Evolutionary conservation across 306 rosid species (phyloP).

Genomic region (Lathyrus tuberosus): DNA sequence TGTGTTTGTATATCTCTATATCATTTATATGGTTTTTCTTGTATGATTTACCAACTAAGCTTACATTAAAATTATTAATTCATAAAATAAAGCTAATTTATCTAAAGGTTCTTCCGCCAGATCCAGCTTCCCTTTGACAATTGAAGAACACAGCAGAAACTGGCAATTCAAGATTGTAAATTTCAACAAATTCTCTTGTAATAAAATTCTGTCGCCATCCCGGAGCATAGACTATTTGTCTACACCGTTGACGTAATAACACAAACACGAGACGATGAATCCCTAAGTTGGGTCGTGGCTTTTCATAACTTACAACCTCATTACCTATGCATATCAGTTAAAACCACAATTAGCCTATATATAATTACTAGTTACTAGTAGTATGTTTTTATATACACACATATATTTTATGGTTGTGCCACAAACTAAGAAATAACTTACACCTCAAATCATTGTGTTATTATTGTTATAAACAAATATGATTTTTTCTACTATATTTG

Average conservation of each 20-base stretch:
- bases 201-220: slow-evolving; percentile 89
- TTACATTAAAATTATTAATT: not conserved
- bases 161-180: slow-evolving; percentile 76
- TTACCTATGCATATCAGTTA: slow-evolving; percentile 33
- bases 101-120: slow-evolving; percentile 65
- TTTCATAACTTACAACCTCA: slow-evolving; percentile 42
- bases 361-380: too few relatives aligned
- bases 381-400: too few relatives aligned
- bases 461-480: too few relatives aligned
- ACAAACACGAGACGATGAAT: slow-evolving; percentile 71
- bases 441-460: too few relatives aligned
- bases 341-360: not conserved
- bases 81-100: not conserved
- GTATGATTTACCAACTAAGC: not conserved
- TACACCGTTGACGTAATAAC: slow-evolving; percentile 64
- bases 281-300: slow-evolving; percentile 71
- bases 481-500: too few relatives aligned
- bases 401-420: too few relatives aligned
- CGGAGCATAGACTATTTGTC: slow-evolving; percentile 78
- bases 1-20: too few relatives aligned
- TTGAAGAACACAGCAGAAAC: slow-evolving; percentile 78
- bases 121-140: slow-evolving; percentile 76
- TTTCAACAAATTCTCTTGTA: slow-evolving; percentile 71
- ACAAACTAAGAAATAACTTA: too few relatives aligned
- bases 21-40: not conserved